Percentiles rank a stretch among this genome's conserved stretches.
Evolutionary conservation across 106 monocot species (phyloP).

Genomic region (Acorus calamus): DNA sequence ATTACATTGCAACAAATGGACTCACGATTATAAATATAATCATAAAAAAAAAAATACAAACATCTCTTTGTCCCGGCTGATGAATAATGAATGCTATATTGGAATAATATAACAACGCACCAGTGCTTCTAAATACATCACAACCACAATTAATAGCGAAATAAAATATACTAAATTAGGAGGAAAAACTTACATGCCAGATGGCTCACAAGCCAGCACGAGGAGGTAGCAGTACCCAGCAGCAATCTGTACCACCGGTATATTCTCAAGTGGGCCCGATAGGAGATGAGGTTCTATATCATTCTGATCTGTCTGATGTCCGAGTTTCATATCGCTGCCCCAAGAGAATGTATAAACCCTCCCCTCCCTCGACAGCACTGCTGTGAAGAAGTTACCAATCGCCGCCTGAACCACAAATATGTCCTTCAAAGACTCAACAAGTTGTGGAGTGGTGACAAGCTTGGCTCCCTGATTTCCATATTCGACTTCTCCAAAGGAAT

Average conservation of each 20-base stretch:
- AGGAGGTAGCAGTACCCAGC: slow-evolving; percentile 97
- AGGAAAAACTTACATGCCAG: slow-evolving; percentile 72
- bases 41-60: too few species aligned
- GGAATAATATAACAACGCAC: too few species aligned
- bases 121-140: not conserved
- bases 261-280: slow-evolving; percentile 63
- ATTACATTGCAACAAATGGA: too few species aligned
- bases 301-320: slow-evolving; percentile 79
- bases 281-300: slow-evolving; percentile 72
- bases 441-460: slow-evolving; percentile 52
- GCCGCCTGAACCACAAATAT: slow-evolving; percentile 89
- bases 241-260: slow-evolving; percentile 94
- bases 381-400: slow-evolving; percentile 93
- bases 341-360: slow-evolving; percentile 93
- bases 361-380: slow-evolving; percentile 91
- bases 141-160: too few species aligned
- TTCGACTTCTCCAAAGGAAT: slow-evolving; percentile 86
- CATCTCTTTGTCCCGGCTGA: too few species aligned
- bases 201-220: slow-evolving; percentile 73
- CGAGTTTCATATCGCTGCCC: slow-evolving; percentile 71
- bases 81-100: too few species aligned
- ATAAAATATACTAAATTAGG: not conserved
- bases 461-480: slow-evolving; percentile 59
- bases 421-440: slow-evolving; percentile 72
- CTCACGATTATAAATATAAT: too few species aligned